Conservation (phyloP, 805 yeast genomes). For the Candida tallmaniae region DNA sequence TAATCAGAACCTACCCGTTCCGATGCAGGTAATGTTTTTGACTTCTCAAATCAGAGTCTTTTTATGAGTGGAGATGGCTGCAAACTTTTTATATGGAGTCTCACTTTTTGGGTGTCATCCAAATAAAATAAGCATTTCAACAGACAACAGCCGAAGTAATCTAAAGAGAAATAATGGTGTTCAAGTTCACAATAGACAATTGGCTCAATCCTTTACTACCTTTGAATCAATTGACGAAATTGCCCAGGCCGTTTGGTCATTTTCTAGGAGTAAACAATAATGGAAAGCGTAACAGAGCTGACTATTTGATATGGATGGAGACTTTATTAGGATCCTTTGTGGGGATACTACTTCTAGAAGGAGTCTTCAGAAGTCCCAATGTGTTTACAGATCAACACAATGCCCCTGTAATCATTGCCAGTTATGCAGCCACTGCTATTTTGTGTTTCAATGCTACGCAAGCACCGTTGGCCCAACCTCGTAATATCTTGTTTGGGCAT, state of each 20-base stretch:
- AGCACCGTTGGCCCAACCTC: constrained; percentile 62
- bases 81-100: too few species aligned
- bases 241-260: constrained; percentile 33
- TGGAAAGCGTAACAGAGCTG: constrained; percentile 18
- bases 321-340: constrained; percentile 41
- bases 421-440: constrained; percentile 62
- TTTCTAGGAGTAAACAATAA: constrained; percentile 37
- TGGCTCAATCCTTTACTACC: constrained; percentile 25
- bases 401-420: constrained; percentile 49
- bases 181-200: constrained; percentile 36
- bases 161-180: too few species aligned
- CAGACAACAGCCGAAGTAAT: too few species aligned
- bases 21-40: too few species aligned
- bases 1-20: too few species aligned
- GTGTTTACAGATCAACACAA: constrained; percentile 38
- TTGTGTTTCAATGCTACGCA: constrained; percentile 51
- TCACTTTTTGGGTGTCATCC: too few species aligned
- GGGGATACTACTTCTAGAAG: constrained; percentile 45
- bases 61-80: too few species aligned
- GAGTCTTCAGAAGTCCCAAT: constrained; percentile 36
- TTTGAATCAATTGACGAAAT: constrained; percentile 17
- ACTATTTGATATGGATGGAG: constrained; percentile 44
- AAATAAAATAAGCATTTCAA: too few species aligned
- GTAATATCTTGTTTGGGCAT: constrained; percentile 55
- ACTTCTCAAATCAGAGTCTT: too few species aligned